Conservation (phyloP, 441 rosid species). For the Pelargonium myrrhifolium region DNA sequence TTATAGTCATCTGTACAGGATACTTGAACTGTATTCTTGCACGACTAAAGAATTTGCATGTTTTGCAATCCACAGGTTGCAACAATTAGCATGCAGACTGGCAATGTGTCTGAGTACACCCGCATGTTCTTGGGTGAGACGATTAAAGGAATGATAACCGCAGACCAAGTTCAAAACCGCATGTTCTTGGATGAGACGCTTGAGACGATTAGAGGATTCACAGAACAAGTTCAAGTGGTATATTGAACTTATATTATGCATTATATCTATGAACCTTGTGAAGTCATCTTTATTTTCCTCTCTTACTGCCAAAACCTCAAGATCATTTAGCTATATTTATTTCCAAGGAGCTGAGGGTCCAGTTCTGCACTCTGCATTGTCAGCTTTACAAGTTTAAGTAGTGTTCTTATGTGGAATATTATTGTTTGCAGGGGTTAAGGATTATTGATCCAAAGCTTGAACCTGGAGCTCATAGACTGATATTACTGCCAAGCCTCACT, state of each 20-base stretch:
- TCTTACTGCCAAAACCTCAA: not conserved
- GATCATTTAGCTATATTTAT: not conserved
- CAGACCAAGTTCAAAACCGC: slow-evolving; percentile 21
- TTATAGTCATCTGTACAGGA: too few species aligned
- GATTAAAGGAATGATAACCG: slow-evolving; percentile 27
- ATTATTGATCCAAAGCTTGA: slow-evolving; percentile 29
- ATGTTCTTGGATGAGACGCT: too few species aligned
- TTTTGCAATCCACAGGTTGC: slow-evolving; percentile 40
- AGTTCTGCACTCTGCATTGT: not conserved
- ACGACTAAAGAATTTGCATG: slow-evolving; percentile 2
- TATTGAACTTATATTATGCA: not conserved
- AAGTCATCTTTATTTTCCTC: not conserved
- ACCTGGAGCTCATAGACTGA: slow-evolving; percentile 27
- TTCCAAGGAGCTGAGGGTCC: not conserved
- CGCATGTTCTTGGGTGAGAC: slow-evolving; percentile 58
- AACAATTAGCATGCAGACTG: slow-evolving; percentile 52
- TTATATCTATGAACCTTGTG: not conserved
- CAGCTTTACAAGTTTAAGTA: not conserved
- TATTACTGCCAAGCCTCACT: slow-evolving; percentile 37
- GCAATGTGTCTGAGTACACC: slow-evolving; percentile 66
- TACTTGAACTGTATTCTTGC: not conserved
- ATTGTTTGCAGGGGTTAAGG: slow-evolving; percentile 27
- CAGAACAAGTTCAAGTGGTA: slow-evolving; percentile 25
- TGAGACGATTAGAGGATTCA: too few species aligned
- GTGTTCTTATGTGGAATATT: not conserved